Percentiles rank a stretch among this genome's conserved stretches.
phyloP scores from a whole-genome alignment of 192 early-diverging fungal genomes.

The Dimargaris cristalligena region DNA sequence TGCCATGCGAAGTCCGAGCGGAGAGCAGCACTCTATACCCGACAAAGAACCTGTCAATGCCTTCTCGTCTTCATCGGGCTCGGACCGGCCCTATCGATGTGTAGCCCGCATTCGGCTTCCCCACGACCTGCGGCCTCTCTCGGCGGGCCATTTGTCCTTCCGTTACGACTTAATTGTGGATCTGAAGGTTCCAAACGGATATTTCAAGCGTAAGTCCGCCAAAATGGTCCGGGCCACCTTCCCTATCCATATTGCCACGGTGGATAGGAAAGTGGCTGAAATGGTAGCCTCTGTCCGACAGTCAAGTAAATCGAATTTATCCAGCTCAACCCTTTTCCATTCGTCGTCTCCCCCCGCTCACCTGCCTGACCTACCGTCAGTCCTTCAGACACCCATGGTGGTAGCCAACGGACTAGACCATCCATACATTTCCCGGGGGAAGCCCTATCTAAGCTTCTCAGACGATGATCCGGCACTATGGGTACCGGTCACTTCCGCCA shows the following conservation, averaged over 20 bases:
- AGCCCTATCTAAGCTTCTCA: neutral
- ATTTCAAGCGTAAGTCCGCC: conserved; percentile 4
- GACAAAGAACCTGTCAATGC: neutral
- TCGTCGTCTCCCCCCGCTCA: neutral
- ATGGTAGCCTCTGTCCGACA: neutral
- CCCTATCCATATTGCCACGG: neutral
- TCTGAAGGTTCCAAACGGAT: neutral
- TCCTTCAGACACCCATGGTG: conserved; percentile 6
- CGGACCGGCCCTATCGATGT: conserved; percentile 4
- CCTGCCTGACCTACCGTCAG: neutral
- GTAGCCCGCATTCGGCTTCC: neutral
- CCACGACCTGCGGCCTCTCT: neutral
- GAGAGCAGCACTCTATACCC: neutral
- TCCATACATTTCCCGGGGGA: neutral
- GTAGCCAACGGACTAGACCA: conserved; percentile 1
- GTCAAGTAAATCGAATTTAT: neutral
- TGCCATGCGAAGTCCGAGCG: conserved; percentile 1
- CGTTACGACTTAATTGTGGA: neutral
- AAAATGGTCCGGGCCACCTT: conserved; percentile 2
- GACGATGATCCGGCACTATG: neutral
- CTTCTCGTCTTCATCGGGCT: neutral
- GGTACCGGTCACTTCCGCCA: neutral
- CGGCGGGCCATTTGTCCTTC: conserved; percentile 1
- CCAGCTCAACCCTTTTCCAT: neutral
- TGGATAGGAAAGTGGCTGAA: neutral